Percentiles rank a stretch among this genome's conserved stretches.
These are phyloP conservation scores for Piper betle DNA, from an alignment of 164 flowering plant species.

Conservation along the genomic window DNA sequence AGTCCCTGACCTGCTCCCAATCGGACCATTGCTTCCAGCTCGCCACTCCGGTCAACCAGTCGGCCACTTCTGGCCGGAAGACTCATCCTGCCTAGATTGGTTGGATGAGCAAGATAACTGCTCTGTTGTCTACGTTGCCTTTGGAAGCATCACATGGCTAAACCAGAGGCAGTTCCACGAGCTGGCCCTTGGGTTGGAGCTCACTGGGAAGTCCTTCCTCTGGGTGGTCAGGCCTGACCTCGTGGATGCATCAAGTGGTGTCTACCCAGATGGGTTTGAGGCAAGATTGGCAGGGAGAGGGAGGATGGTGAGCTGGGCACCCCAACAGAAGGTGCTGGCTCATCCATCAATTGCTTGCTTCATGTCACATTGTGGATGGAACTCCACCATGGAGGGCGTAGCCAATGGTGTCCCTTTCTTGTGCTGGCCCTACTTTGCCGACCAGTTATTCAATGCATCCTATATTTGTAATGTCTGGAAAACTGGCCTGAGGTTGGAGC, in stretches of 20 bases:
- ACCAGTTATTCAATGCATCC: conserved; percentile 27
- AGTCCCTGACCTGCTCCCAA: not conserved
- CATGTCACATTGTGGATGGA: conserved; percentile 48
- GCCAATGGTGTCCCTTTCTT: no score
- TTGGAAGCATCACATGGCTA: not conserved
- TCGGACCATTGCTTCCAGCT: not conserved
- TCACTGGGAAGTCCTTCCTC: not conserved
- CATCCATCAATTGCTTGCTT: conserved; percentile 49
- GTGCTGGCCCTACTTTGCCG: conserved; percentile 59
- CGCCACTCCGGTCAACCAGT: not conserved
- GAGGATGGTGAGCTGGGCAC: conserved; percentile 8
- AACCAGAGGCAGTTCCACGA: not conserved
- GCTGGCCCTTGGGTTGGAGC: not conserved
- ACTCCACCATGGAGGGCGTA: no score
- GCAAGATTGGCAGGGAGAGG: not conserved
- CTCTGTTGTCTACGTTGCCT: not conserved
- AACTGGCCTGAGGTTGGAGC: conserved; percentile 19
- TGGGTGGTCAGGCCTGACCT: conserved; percentile 1
- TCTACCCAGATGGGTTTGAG: not conserved
- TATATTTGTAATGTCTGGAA: conserved; percentile 40
- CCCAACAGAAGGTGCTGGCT: conserved; percentile 29
- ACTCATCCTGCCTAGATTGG: not conserved
- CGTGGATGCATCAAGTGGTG: not conserved
- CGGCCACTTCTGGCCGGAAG: conserved; percentile 1
- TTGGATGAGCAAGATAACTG: not conserved